Evolutionary conservation across 73 alveolate species (phyloP).

Genomic region (Durusdinium trenchii): DNA sequence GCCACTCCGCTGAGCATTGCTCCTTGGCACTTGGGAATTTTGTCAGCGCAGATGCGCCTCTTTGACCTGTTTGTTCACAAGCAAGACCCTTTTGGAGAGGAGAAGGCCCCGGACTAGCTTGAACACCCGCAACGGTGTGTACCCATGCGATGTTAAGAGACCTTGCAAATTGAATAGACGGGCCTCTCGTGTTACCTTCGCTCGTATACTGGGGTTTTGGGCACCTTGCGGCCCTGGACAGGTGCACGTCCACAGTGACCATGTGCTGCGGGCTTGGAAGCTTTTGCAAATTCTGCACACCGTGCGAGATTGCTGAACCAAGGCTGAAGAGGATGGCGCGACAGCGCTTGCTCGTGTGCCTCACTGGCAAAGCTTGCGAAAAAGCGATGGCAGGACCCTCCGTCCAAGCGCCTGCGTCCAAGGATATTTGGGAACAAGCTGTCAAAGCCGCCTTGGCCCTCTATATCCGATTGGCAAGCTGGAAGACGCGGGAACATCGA

Average conservation of each 20-base stretch:
- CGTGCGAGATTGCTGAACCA: neutral
- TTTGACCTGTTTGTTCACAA: conserved; percentile 36
- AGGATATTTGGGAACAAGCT: neutral
- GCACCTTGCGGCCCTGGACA: neutral
- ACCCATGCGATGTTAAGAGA: too few species aligned
- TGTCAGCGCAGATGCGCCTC: conserved; percentile 18
- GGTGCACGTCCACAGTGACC: neutral
- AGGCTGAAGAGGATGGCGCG: neutral
- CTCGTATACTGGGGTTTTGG: neutral
- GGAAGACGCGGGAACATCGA: neutral
- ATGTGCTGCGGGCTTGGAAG: conserved; percentile 23
- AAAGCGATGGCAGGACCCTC: neutral
- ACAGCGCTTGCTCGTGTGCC: neutral
- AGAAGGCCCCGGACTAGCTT: conserved; percentile 25
- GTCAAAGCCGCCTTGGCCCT: neutral
- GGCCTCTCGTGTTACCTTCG: neutral
- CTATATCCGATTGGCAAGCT: neutral
- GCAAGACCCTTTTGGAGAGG: neutral
- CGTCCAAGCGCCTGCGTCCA: conserved; percentile 1
- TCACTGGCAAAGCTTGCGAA: neutral
- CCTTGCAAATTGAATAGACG: too few species aligned
- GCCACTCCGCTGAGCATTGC: conserved; percentile 40
- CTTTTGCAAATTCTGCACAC: neutral
- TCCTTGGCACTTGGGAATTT: conserved; percentile 64
- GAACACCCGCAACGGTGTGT: too few species aligned